Evolutionary conservation across 2,329 filamentous ascomycete genomes (phyloP), one percentile per base, ranked within the genome.

Genomic region (Fusarium sp.): DNA sequence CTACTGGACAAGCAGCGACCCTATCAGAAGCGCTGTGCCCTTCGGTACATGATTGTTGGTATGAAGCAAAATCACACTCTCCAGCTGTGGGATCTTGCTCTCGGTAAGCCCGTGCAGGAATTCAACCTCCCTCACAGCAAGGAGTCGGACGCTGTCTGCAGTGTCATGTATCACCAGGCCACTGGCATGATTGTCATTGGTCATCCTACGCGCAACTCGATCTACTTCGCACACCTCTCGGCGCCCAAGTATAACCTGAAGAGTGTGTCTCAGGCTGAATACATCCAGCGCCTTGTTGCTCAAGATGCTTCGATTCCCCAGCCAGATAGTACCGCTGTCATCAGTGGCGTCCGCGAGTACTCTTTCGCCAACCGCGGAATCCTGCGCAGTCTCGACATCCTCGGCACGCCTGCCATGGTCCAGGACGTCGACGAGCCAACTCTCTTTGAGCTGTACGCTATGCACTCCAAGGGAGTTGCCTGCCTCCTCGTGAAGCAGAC

Each of bases 1-100:
- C 93, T 99, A 83, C 91, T 99, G 77, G 97, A 99, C 85, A 99
- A 98, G 87, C 91, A 95, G 84, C 94, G 95, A 72, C 95, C 97
- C 54, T 98, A 97, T 84, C 90, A 92, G 85, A 98, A 97, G 85
- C 93, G 94, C 69, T 93, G 94, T 80, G 95, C 97, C 57, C 88
- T 98, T 72, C 92, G 97, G 71, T 99, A 99, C 86, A 93, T 99
- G 86, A 92, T 99, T 81, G 94, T 99, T 72, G 97, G 97, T 79
- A 95, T 98, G 90, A 98, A 98, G 86, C 97, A 99, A 84, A 99
- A 99, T 84, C 97, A 99, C 85, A 97, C 96, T 65, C 90, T 99
- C 71, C 97, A 99, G 87, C 90, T 99, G 52, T 99, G 97, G 97
- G 97, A 99, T 86, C 91, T 99, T 80, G 95, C 94, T 47, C 91